Conservation (phyloP, 495 filamentous ascomycete species). For the Talaromyces liani region DNA sequence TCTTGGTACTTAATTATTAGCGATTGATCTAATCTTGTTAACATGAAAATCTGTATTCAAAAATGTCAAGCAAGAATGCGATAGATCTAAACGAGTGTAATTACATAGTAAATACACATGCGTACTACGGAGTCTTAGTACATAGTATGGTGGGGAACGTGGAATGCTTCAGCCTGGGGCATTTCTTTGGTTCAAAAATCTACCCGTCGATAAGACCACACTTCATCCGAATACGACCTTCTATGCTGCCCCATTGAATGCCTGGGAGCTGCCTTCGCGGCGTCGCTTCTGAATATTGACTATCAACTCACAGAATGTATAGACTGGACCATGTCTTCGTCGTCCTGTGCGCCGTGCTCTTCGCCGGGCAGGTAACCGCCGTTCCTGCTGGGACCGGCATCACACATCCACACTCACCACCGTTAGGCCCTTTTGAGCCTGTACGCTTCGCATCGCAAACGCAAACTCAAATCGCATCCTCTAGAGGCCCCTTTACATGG, state of each 20-base stretch:
- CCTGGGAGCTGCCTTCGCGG: background rate
- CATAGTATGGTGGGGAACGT: background rate
- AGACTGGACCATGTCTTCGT: conserved; percentile 17
- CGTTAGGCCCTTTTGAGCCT: conserved; percentile 29
- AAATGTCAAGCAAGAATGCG: background rate
- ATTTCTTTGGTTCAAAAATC: background rate
- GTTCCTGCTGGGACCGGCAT: conserved; percentile 40
- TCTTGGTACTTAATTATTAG: background rate
- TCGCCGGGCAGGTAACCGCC: conserved; percentile 18
- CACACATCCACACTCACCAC: conserved; percentile 22
- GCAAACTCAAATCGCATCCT: conserved; percentile 24
- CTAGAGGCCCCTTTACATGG: conserved; percentile 38
- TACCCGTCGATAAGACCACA: background rate
- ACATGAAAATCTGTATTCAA: too few species aligned
- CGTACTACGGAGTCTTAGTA: too few species aligned
- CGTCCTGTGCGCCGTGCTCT: conserved; percentile 17
- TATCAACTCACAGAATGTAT: conserved; percentile 2
- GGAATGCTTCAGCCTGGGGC: conserved; percentile 1
- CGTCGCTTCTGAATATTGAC: background rate
- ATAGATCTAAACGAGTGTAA: background rate
- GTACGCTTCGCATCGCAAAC: conserved; percentile 7
- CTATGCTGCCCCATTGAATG: background rate
- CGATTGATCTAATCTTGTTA: background rate
- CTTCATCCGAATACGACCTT: background rate
- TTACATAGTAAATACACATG: too few species aligned